Evolutionary conservation across 805 yeast species (phyloP), one percentile per base, ranked within the genome.

Genomic region (Brettanomyces bruxellensis): DNA sequence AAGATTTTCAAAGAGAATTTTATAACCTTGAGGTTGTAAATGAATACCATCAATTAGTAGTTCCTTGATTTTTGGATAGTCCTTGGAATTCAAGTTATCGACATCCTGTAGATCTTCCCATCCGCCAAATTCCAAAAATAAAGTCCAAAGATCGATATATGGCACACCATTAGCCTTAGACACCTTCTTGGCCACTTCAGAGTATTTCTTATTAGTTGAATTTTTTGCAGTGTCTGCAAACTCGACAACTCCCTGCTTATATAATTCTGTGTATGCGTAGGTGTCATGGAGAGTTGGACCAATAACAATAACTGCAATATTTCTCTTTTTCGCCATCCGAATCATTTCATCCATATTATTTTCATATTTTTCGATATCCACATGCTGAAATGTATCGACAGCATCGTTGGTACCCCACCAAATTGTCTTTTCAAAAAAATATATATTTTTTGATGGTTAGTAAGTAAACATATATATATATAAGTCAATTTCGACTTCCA

Each of bases 331-430:
- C 30, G 75, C 68, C 49, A 68, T 50, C 7, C 65, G 51, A 12
- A 79, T 66, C 55, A 86, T 52, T 9, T 49, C 45, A 25, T 52
- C 56, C 49, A 75, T 65, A 55, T 88, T 88, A 12, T 59, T 62
- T 22, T 60, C 47, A 57, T 65, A 86, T 47, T 72, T 65, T 0
- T 62, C 72, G 3, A 82, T 22, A 1, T 77, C 75, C 9, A 86
- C 86, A 41, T 54, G 58, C 42, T 57, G 64, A 2, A 43, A 47
- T 35, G 54, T 54, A 52, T 75, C 79, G 3, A 58, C 55, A 3
- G 75, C 70, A 60, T 89, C 97, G 57, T 89, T 89, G 12, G 95
- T 76, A 3, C 96, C 96, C 55, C 86, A 79, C 58, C 84, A 88
- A 2, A 88, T 65, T 11, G 39, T 37, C 36, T 34, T 34, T n/a